Base-by-base conservation (phyloP, 257 asterid species). In the Scutellaria galericulata region DNA sequence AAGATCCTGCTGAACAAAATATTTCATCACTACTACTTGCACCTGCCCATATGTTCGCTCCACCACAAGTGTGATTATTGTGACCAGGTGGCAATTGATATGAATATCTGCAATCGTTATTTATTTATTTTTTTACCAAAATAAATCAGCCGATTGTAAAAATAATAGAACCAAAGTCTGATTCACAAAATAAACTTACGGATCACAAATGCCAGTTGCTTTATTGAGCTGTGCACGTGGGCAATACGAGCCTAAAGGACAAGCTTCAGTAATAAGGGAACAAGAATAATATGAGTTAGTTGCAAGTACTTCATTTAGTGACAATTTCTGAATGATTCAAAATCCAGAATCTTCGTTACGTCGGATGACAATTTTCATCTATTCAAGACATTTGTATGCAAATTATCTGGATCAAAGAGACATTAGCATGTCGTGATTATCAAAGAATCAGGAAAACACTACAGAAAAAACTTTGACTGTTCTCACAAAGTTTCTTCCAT, bases 181-280 rank as follows among this genome's bases (percentile, higher is more conserved):
- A 70, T 53, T 66, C 65, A 51, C 70, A 66, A 77, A 72, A 58
- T 73, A 63, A 79, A 85, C 99, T 92, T 86, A 95, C 99, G 99
- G 99, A 47, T 87, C 93, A 81, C 99, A 95, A 69, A 60, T 66
- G 67, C 98, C 99, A 40, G 91, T 80, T 64, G 80, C 67, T 79
- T 81, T 71, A 66, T 92, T 87, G 67, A 87, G 87, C 63, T 66
- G 75, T 46, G 94, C 89, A 65, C 61, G 84, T 3, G 99, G 98
- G 77, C 99, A 95, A 77, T 82, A 90, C 64, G 99, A 82, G 58
- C 99, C 99, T 75, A 92, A 66, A 13, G 99, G 99, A 72, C 99
- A 95, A 79, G 99, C 99, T 95, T 74, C 83, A 86, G 55, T 31
- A 31, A 52, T 31, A 39, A 72, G 41, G 72, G 70, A 65, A 80